A percentile compares a stretch with the other conserved stretches of the same genome.
phyloP scores from a whole-genome alignment of 2,329 filamentous ascomycete species.

The Beauveria caledonica region DNA sequence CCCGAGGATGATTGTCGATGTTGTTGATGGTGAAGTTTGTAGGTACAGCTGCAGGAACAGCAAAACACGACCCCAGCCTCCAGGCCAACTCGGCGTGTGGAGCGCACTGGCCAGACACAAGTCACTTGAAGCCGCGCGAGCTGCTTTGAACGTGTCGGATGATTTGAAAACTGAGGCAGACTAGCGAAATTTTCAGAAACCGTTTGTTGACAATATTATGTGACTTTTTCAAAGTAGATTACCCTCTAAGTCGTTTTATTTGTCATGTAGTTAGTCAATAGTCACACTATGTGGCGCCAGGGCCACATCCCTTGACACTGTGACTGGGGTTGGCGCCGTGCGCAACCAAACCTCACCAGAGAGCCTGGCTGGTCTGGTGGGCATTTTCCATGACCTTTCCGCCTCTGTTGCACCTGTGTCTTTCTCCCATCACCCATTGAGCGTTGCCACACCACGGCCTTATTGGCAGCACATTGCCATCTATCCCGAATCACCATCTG shows the following conservation, averaged over 20 bases:
- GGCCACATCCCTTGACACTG: constrained; percentile 7
- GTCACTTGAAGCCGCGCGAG: not conserved
- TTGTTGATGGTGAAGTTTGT: constrained; percentile 6
- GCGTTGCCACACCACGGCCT: not conserved
- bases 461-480: not conserved
- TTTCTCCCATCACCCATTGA: constrained; percentile 3
- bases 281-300: not conserved
- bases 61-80: constrained; percentile 4
- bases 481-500: not conserved
- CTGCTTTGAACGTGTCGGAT: not conserved
- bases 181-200: no score
- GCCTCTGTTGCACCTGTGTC: not conserved
- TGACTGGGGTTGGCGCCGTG: not conserved
- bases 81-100: not conserved
- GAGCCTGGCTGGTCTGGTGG: not conserved
- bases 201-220: no score
- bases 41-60: not conserved
- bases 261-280: no score
- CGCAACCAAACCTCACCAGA: not conserved
- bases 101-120: not conserved
- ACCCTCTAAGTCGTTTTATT: no score
- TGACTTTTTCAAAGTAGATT: no score
- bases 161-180: not conserved
- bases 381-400: not conserved
- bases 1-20: not conserved